Conservation (phyloP, 768 basidiomycete genomes). For the Panus rudis region DNA sequence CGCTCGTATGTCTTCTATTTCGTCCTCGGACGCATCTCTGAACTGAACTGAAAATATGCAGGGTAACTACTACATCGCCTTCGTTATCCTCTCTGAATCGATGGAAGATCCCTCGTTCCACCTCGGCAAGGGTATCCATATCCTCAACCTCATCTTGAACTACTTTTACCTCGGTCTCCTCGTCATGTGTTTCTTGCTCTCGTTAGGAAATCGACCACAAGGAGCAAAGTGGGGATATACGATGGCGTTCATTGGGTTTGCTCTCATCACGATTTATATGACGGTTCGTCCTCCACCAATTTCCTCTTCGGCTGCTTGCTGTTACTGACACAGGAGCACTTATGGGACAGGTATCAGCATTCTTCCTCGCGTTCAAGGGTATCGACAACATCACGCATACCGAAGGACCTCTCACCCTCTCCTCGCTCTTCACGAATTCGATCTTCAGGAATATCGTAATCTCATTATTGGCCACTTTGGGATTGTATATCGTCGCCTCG, state of each 20-base stretch:
- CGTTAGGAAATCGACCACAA: conserved; percentile 88
- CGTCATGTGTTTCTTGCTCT: conserved; percentile 80
- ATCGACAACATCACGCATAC: conserved; percentile 50
- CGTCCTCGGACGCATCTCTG: conserved; percentile 1
- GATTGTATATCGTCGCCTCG: conserved; percentile 79
- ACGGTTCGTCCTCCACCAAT: conserved; percentile 44
- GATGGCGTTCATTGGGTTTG: conserved; percentile 80
- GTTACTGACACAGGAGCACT: conserved; percentile 1
- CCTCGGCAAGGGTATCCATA: conserved; percentile 49
- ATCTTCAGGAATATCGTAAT: conserved; percentile 85
- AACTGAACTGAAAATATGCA: conserved; percentile 5
- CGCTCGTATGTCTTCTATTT: conserved; percentile 43
- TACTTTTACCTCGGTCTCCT: conserved; percentile 87
- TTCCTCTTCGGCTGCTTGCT: background rate
- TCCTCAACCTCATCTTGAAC: conserved; percentile 71
- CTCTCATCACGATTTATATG: conserved; percentile 93
- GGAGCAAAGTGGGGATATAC: conserved; percentile 88
- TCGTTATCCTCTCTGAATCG: conserved; percentile 67
- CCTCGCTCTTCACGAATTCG: conserved; percentile 64
- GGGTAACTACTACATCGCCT: conserved; percentile 92
- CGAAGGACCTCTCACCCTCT: conserved; percentile 40
- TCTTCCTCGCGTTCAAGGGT: conserved; percentile 80
- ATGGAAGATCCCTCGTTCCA: conserved; percentile 60
- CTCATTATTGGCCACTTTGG: conserved; percentile 81
- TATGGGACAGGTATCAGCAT: conserved; percentile 52